phyloP scores from a whole-genome alignment of 805 yeast genomes.

The Priceomyces fermenticarens region DNA sequence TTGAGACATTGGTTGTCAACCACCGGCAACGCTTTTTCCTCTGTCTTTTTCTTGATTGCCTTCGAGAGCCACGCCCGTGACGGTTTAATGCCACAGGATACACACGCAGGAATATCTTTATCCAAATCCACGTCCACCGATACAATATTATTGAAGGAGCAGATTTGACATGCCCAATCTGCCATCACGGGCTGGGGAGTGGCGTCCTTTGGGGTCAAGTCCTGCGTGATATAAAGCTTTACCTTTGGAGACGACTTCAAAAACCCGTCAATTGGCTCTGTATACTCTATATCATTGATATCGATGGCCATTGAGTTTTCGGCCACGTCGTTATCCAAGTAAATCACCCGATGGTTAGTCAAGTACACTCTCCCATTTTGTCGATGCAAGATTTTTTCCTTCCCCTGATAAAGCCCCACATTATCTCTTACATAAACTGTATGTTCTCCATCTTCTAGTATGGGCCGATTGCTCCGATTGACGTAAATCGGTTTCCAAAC shows the following conservation, averaged over 20 bases:
- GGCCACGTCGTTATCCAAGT: conserved; percentile 51
- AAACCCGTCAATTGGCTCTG: conserved; percentile 52
- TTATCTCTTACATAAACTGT: conserved; percentile 32
- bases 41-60: conserved; percentile 6
- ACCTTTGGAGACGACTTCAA: conserved; percentile 78
- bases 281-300: conserved; percentile 36
- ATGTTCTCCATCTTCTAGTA: conserved; percentile 29
- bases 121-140: conserved; percentile 14
- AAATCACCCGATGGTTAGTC: conserved; percentile 71
- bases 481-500: conserved; percentile 37
- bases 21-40: background rate
- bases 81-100: conserved; percentile 38
- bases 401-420: conserved; percentile 79
- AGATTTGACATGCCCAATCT: conserved; percentile 87
- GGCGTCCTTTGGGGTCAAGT: background rate
- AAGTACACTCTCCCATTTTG: conserved; percentile 79
- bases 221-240: conserved; percentile 25
- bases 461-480: conserved; percentile 39
- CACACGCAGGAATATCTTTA: conserved; percentile 29
- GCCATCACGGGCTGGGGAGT: conserved; percentile 5
- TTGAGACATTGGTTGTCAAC: conserved; percentile 41
- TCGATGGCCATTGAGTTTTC: conserved; percentile 46
- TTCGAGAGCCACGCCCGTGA: conserved; percentile 5
- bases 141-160: conserved; percentile 61
- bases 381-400: conserved; percentile 55